Conservation (phyloP, 768 basidiomycete species). For the Trametes meyenii region DNA sequence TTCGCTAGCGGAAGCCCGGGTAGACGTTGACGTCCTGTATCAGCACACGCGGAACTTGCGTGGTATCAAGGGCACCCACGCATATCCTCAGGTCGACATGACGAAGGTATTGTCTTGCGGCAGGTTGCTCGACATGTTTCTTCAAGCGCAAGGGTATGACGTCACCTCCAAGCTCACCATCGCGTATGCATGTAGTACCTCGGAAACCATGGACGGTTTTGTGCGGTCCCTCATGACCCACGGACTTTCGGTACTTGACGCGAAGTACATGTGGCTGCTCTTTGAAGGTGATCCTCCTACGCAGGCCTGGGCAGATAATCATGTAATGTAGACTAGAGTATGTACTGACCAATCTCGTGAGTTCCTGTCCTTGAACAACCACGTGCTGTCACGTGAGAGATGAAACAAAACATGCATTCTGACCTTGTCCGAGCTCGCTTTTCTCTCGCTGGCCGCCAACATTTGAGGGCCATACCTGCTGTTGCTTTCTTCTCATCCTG, state of each 20-base stretch:
- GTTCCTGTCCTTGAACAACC: too few relatives aligned
- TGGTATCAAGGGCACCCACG: neutral
- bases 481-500: neutral
- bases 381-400: too few relatives aligned
- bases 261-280: slow-evolving; percentile 1
- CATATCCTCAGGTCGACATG: neutral
- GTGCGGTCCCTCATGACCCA: neutral
- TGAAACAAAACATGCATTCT: too few relatives aligned
- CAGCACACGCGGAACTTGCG: neutral
- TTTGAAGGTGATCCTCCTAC: neutral
- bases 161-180: neutral
- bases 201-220: neutral
- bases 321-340: neutral
- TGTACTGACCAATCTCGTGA: neutral
- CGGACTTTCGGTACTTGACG: neutral
- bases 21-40: neutral
- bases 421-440: neutral
- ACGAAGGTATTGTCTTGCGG: neutral
- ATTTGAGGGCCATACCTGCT: neutral
- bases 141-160: neutral
- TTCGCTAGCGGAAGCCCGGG: neutral
- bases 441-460: neutral
- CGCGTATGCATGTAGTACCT: neutral
- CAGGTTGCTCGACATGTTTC: neutral
- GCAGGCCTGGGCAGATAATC: too few relatives aligned